Percentiles rank a stretch among this genome's conserved stretches.
Evolutionary conservation across 2,329 filamentous ascomycete species (phyloP).

Genomic region (Nemania diffusa): DNA sequence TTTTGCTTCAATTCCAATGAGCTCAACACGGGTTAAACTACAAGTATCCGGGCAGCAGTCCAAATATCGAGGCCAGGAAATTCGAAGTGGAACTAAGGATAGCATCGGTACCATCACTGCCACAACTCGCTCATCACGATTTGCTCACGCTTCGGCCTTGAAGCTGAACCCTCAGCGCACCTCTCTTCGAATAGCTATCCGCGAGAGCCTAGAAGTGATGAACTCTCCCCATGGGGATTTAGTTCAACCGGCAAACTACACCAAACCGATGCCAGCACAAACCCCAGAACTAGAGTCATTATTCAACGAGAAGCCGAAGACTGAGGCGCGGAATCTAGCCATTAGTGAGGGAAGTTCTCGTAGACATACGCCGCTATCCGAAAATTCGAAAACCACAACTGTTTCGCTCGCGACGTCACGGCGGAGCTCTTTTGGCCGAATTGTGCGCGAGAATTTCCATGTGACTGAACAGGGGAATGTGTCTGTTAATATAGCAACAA

Average conservation of each 20-base stretch:
- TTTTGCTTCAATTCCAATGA: neutral
- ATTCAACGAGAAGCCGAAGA: neutral
- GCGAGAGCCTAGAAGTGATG: slow-evolving; percentile 10
- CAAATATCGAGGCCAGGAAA: neutral
- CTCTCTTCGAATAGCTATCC: slow-evolving; percentile 28
- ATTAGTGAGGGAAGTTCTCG: neutral
- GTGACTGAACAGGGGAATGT: neutral
- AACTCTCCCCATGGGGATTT: neutral
- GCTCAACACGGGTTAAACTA: neutral
- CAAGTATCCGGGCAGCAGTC: neutral
- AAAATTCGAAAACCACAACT: neutral
- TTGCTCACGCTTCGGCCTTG: neutral
- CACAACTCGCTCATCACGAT: neutral
- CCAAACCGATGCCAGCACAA: neutral
- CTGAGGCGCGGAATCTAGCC: neutral
- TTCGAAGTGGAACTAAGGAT: neutral
- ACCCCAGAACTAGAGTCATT: neutral
- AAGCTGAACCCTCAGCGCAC: slow-evolving; percentile 16
- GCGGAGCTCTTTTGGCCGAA: slow-evolving; percentile 28
- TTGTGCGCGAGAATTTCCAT: slow-evolving; percentile 18
- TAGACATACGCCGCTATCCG: neutral
- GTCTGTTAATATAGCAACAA: neutral
- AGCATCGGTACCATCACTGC: neutral
- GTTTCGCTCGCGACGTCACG: neutral
- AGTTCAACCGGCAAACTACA: neutral